phyloP scores from a whole-genome alignment of 1,284 basidiomycete genomes.

The Apiotrichum sp. region DNA sequence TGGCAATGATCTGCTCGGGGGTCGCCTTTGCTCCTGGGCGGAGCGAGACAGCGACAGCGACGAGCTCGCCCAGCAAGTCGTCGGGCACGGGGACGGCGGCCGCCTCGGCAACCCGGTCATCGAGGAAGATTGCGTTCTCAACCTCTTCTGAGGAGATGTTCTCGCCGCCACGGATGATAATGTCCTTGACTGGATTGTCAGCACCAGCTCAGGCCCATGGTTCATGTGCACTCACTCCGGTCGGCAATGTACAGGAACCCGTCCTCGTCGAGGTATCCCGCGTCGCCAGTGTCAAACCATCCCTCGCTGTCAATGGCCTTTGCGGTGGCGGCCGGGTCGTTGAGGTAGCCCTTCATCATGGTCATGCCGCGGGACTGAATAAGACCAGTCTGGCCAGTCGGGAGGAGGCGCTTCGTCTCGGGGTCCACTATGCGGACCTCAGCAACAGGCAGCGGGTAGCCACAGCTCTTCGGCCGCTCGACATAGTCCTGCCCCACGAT shows the following conservation, averaged over 20 bases:
- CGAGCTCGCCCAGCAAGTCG: slow-evolving; percentile 33
- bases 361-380: slow-evolving; percentile 36
- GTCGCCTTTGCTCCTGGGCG: slow-evolving; percentile 6
- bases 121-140: slow-evolving; percentile 39
- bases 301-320: slow-evolving; percentile 27
- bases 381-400: slow-evolving; percentile 24
- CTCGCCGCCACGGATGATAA: slow-evolving; percentile 41
- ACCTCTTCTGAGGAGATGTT: slow-evolving; percentile 40
- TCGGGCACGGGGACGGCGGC: slow-evolving; percentile 36
- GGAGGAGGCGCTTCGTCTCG: slow-evolving; percentile 18
- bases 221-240: slow-evolving; percentile 9
- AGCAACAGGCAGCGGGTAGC: slow-evolving; percentile 31
- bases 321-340: neutral
- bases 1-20: slow-evolving; percentile 2
- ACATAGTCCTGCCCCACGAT: slow-evolving; percentile 35
- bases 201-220: neutral
- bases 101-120: slow-evolving; percentile 31
- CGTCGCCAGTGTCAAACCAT: slow-evolving; percentile 43
- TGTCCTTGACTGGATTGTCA: slow-evolving; percentile 24
- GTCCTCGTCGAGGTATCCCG: slow-evolving; percentile 32
- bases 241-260: slow-evolving; percentile 39
- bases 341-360: slow-evolving; percentile 39
- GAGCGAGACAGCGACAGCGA: slow-evolving; percentile 34
- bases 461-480: slow-evolving; percentile 13
- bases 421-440: slow-evolving; percentile 36